Conservation (phyloP, 2,329 filamentous ascomycete species). For the Thermoascus crustaceus region DNA sequence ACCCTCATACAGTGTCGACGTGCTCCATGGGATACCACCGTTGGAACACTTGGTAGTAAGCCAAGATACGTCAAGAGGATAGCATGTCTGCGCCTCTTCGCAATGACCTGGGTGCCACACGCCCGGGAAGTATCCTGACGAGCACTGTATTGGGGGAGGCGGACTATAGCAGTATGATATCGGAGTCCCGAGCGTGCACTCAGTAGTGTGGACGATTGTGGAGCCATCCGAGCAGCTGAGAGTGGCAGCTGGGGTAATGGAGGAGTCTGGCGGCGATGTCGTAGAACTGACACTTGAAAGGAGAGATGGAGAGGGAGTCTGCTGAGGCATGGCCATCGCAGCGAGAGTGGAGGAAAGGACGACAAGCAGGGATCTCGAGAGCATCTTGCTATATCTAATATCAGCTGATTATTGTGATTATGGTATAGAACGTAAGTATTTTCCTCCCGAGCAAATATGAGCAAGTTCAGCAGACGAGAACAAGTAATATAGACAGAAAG, state of each 20-base stretch:
- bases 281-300: conserved; percentile 1
- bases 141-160: conserved; percentile 12
- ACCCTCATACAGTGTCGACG: conserved; percentile 14
- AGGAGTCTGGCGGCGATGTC: conserved; percentile 5
- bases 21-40: conserved; percentile 14
- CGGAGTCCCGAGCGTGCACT: conserved; percentile 19
- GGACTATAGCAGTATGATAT: conserved; percentile 16
- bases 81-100: conserved; percentile 15
- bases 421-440: too few relatives aligned
- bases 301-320: conserved; percentile 9
- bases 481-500: too few relatives aligned
- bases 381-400: conserved; percentile 1
- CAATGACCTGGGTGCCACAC: conserved; percentile 20
- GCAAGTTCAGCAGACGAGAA: too few relatives aligned
- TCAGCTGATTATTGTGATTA: not conserved
- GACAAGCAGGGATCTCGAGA: not conserved
- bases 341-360: not conserved
- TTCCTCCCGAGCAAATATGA: too few relatives aligned
- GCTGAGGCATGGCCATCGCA: not conserved
- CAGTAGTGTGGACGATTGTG: conserved; percentile 17
- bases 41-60: conserved; percentile 18
- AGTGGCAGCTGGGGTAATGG: conserved; percentile 7
- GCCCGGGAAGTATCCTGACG: conserved; percentile 14
- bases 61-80: conserved; percentile 14
- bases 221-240: conserved; percentile 14